These are phyloP conservation scores for Hypoxylon sp. DNA, from an alignment of 2,329 filamentous ascomycete species.

Conservation along the genomic window DNA sequence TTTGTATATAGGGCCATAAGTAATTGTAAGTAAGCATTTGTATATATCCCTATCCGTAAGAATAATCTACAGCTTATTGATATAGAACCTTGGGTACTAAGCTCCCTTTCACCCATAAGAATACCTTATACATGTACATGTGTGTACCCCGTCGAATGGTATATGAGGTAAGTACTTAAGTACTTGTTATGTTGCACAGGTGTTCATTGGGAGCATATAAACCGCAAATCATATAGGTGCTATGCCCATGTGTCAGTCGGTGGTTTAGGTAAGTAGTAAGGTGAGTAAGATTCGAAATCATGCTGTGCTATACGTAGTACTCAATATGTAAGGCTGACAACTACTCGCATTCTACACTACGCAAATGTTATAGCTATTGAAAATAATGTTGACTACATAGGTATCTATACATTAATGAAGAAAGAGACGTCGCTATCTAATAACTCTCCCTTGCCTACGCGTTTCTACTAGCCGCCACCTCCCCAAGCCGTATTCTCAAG, in stretches of 20 bases:
- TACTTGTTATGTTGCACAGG: constrained; percentile 1
- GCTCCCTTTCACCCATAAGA: neutral
- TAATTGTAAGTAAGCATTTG: neutral
- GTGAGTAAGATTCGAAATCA: constrained; percentile 7
- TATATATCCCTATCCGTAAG: neutral
- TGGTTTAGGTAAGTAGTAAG: constrained; percentile 9
- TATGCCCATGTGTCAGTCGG: constrained; percentile 11
- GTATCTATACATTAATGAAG: neutral
- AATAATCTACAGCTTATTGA: neutral
- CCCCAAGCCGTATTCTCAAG: neutral
- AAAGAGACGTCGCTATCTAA: neutral
- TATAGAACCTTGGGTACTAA: too few relatives aligned
- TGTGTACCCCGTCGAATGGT: too few relatives aligned
- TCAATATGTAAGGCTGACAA: constrained; percentile 9
- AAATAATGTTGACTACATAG: neutral
- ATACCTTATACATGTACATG: too few relatives aligned
- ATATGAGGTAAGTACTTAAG: neutral
- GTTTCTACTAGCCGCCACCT: neutral
- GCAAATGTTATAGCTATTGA: neutral
- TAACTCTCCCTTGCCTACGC: neutral
- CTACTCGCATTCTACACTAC: neutral
- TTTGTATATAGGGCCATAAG: neutral
- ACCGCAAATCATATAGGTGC: constrained; percentile 5
- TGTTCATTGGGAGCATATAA: neutral
- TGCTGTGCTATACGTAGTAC: constrained; percentile 1